A percentile compares a stretch with the other conserved stretches of the same genome.
These are phyloP conservation scores for Cryptococcus jaspeensis DNA, from an alignment of 1,284 basidiomycete genomes.

Conservation along the genomic window DNA sequence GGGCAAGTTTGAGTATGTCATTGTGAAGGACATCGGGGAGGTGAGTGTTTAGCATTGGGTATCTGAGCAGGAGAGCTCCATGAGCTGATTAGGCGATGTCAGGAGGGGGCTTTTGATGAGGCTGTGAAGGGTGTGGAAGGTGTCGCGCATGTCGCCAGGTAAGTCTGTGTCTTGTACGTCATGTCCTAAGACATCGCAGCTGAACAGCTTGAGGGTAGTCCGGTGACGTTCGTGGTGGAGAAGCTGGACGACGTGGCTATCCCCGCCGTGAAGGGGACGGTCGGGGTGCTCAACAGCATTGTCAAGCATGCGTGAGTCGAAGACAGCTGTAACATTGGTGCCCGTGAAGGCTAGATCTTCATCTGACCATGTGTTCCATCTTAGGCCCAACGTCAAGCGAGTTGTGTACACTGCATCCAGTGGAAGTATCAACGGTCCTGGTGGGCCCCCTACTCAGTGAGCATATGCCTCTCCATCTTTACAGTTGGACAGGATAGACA, in stretches of 20 bases:
- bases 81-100: too few species aligned
- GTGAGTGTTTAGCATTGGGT: conserved; percentile 45
- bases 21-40: conserved; percentile 61
- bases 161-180: too few species aligned
- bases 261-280: conserved; percentile 65
- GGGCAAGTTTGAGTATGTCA: conserved; percentile 56
- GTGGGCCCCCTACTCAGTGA: conserved; percentile 8
- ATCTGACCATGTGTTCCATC: neutral
- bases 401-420: conserved; percentile 67
- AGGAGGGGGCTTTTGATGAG: conserved; percentile 68
- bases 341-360: too few species aligned
- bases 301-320: conserved; percentile 56
- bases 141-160: conserved; percentile 52
- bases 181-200: too few species aligned
- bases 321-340: too few species aligned
- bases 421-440: conserved; percentile 53
- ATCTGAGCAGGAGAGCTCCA: neutral
- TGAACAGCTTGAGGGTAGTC: too few species aligned
- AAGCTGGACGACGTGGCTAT: too few species aligned
- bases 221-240: too few species aligned
- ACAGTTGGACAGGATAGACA: too few species aligned
- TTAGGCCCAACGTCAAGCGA: conserved; percentile 58
- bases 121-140: conserved; percentile 66
- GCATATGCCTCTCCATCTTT: too few species aligned
- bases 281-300: conserved; percentile 59